These are phyloP conservation scores for Talaromyces sp. DNA, from an alignment of 2,329 filamentous ascomycete species.

Conservation along the genomic window DNA sequence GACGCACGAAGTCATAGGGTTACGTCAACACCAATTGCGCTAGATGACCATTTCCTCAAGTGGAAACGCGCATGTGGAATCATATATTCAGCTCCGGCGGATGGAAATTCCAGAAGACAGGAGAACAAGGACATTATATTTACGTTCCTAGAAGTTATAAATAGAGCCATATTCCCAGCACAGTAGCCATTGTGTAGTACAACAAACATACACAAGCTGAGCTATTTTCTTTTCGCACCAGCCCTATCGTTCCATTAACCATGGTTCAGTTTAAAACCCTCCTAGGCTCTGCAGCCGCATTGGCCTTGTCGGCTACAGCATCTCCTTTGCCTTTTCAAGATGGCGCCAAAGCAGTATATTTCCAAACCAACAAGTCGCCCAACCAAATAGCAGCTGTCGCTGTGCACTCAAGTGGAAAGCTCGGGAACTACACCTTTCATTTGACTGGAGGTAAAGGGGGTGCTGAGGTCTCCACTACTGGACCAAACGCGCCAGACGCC, in stretches of 20 bases:
- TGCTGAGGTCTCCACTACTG: background rate
- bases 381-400: background rate
- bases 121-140: background rate
- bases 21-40: background rate
- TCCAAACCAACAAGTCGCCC: constrained; percentile 2
- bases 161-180: background rate
- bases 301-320: background rate
- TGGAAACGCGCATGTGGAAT: background rate
- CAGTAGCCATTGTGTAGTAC: background rate
- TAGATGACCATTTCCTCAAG: background rate
- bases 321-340: background rate
- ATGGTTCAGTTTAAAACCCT: background rate
- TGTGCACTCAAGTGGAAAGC: background rate
- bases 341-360: background rate
- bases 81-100: background rate
- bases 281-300: background rate
- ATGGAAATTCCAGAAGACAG: background rate
- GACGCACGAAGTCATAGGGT: background rate
- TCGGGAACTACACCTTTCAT: background rate
- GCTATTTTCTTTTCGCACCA: background rate
- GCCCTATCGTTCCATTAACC: background rate
- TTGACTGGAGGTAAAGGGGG: background rate
- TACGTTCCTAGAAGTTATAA: background rate
- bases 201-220: background rate
- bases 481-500: background rate